Base-by-base conservation (phyloP, 768 basidiomycete species). In the Hygrocybe coccinea region DNA sequence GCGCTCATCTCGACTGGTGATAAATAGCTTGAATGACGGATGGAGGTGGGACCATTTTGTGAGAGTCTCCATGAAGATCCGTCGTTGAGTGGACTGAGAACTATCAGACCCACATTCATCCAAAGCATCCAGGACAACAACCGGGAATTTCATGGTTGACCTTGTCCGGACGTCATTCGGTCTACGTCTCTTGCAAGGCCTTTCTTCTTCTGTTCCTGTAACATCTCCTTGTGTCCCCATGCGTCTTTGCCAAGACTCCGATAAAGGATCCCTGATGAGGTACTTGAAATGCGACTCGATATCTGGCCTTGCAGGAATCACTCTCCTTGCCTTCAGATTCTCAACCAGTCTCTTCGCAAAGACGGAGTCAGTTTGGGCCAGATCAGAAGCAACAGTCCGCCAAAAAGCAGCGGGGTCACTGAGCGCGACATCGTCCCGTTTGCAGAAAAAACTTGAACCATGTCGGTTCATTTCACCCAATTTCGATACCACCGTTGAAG, bases 41-140 rank as follows among this genome's bases (percentile, higher is more conserved):
- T 49, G 45, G 47, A 37, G 56, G 17, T 24, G n/a, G 22, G 9
- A 29, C 47, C 47, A 49, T 24, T 49, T 8, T 17, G 39, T 47
- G n/a, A 52, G 45, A 7, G 56, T 37, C 8, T 49, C 38, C 14
- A 52, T 14, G 24, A 57, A 50, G 17, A 10, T 39, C 5, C 34
- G 19, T 53, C 44, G 41, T 24, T 53, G 52, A 3, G 21, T 49
- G 24, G 25, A 53, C 62, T 63, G 50, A 61, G 63, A 56, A 64
- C 68, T 45, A 67, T 66, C 47, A 2, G 43, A 12, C 3, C 43
- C 43, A 44, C 43, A 44, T 24, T 44, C 43, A 24, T 44, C 43
- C 6, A 69, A 45, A 0, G 65, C 68, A 55, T 69, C 67, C 14
- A 69, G 57, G n/a, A 67, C 58, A 37, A 69, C 33, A 24, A 67